Evolutionary conservation across 139 green algal species (phyloP).

Genomic region (Micractinium conductrix): DNA sequence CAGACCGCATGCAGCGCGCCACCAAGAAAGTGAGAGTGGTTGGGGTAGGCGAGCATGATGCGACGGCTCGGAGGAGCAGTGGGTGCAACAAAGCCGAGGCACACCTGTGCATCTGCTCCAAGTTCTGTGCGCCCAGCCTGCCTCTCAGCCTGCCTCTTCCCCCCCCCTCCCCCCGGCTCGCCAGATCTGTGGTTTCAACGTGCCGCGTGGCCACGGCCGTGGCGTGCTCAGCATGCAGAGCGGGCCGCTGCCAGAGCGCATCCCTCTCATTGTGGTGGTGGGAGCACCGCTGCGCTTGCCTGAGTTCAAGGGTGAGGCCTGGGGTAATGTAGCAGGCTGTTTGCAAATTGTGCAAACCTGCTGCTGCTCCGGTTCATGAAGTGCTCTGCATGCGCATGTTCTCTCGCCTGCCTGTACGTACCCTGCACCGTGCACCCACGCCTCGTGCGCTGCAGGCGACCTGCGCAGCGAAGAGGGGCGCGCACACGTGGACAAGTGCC

Average conservation of each 20-base stretch:
- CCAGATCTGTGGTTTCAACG: conserved; percentile 23
- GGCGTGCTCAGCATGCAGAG: conserved; percentile 20
- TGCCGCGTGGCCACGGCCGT: not conserved
- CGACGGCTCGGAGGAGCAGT: no score
- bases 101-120: no score
- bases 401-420: no score
- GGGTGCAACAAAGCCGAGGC: no score
- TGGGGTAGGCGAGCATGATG: no score
- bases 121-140: no score
- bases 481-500: conserved; percentile 16
- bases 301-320: not conserved
- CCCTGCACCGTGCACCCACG: no score
- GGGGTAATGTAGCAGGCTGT: no score
- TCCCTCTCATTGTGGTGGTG: conserved; percentile 3
- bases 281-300: conserved; percentile 18
- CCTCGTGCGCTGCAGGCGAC: conserved; percentile 30
- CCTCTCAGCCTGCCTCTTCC: no score
- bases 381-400: no score
- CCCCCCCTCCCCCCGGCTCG: not conserved
- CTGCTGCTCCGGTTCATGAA: no score
- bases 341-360: no score
- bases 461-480: conserved; percentile 26
- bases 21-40: conserved; percentile 29
- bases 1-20: not conserved
- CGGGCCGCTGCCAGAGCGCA: conserved; percentile 14